phyloP scores from a whole-genome alignment of 2,329 filamentous ascomycete genomes.

The Aspergillus ochraceoroseus region DNA sequence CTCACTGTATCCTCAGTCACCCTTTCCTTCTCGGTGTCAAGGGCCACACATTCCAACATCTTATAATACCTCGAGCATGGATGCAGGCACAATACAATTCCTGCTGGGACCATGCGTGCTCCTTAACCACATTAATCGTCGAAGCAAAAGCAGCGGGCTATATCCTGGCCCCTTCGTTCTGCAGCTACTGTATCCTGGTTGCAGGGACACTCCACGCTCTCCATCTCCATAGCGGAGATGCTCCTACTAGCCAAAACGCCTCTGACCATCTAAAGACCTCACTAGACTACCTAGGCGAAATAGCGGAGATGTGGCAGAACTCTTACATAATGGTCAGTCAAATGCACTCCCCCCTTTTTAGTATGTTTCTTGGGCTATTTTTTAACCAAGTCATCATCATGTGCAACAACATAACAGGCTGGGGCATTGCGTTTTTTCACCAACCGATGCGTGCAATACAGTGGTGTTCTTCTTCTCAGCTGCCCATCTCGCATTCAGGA shows the following conservation, averaged over 20 bases:
- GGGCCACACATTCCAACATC: background rate
- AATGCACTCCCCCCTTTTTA: too few species aligned
- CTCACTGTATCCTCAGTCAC: conserved; percentile 23
- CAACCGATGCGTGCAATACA: conserved; percentile 18
- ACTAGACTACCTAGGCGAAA: conserved; percentile 17
- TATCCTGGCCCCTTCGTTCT: conserved; percentile 23
- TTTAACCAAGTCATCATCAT: too few species aligned
- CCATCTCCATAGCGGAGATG: conserved; percentile 15
- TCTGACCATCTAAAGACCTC: conserved; percentile 16
- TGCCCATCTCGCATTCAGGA: conserved; percentile 13
- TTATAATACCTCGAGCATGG: too few species aligned
- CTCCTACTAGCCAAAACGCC: conserved; percentile 8
- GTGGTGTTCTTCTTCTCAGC: conserved; percentile 18
- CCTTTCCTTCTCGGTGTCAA: conserved; percentile 23
- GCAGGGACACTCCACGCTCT: conserved; percentile 23
- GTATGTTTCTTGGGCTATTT: background rate
- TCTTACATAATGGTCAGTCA: conserved; percentile 23
- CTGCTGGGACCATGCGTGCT: conserved; percentile 15
- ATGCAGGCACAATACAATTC: background rate
- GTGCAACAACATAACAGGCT: conserved; percentile 5
- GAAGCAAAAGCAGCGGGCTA: conserved; percentile 24
- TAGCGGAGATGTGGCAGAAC: conserved; percentile 21
- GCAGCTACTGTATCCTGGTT: conserved; percentile 25
- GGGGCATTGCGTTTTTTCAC: conserved; percentile 18
- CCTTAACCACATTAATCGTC: conserved; percentile 22